Base-by-base conservation (phyloP, 83 land plant species). In the Picea abies region DNA sequence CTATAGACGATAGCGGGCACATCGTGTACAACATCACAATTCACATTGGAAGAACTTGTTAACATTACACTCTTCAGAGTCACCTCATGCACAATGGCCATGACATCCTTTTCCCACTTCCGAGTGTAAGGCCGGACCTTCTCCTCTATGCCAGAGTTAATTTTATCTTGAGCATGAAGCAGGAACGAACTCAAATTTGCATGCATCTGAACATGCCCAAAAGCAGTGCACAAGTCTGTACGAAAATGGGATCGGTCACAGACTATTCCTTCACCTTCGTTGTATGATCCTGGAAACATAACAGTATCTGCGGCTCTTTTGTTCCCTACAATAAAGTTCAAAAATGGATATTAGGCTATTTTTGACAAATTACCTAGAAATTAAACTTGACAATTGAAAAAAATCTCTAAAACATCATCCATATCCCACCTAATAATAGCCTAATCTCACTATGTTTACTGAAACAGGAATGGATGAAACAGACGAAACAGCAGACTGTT, bases 1-100 rank as follows among this genome's bases (percentile, higher is more conserved):
- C 86, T 84, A 84, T 94, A 94, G 23, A 95, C 87, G 0, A 95
- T 22, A 12, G 89, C 98, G 8, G 96, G 96, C 12, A 82, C 92
- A 60, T 76, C 26, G 81, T 95, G 96, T 10, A 63, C 52, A 67
- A 94, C 90, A 1, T 92, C 82, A 69, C 98, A 93, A 32, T 65
- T 23, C 17, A 66, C 60, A 56, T 73, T 73, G 67, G n/a, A 49
- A 52, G 70, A 25, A 6, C 58, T 35, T 29, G 75, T 20, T 29
- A 47, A 65, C 69, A 60, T 41, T 60, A 76, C 78, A 37, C 68
- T 64, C 82, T 76, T 61, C 63, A 95, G 78, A 10, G 71, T 85
- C 44, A 93, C 62, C 79, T 92, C 92, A 22, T 78, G 81, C 69
- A 92, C 80, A n/a, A n/a, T 64, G 62, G 66, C 65, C 88, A 86